Base-by-base conservation (phyloP, 176 grass and related monocot genomes). In the Eragrostis curvula region DNA sequence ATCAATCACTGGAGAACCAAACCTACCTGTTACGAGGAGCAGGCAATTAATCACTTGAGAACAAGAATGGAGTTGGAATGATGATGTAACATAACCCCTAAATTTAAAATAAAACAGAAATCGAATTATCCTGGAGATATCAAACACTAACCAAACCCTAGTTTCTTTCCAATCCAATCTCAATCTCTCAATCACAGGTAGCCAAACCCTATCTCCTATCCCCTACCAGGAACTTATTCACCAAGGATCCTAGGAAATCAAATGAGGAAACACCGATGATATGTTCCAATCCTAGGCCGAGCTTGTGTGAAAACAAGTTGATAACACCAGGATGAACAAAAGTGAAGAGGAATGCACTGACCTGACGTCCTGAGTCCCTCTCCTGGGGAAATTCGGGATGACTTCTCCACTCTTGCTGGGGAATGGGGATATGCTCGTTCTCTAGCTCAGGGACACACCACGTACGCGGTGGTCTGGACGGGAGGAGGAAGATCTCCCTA, bases 201-300 rank as follows among this genome's bases (percentile, higher is more conserved):
- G 0, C 27, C 29, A 12, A 66, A 40, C 17, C 63, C 16, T 40
- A 66, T 16, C 39, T 66, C 8, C 63, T 20, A 39, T n/a, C n/a
- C n/a, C 17, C 20, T 36, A 63, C 7, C 62, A 87, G 58, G 17
- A 79, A 71, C 15, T 21, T 8, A 20, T 71, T 14, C 10, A 51
- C 30, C 56, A 52, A n/a, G 64, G n/a, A 79, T 78, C 28, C 11
- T 55, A 50, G 30, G 12, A 53, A 53, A 75, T 56, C 62, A 39
- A 8, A 42, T 25, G 20, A 32, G 16, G 6, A 67, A 75, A 75
- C 10, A 29, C 6, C 24, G 15, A 23, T 11, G 28, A n/a, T 21
- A n/a, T 12, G 11, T 71, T 8, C 46, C 40, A 27, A 25, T 77
- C 59, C 52, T 24, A 17, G 44, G 52, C 32, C 28, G 5, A 82